Evolutionary conservation across 73 alveolate species (phyloP).

Genomic region (Durusdinium trenchii): DNA sequence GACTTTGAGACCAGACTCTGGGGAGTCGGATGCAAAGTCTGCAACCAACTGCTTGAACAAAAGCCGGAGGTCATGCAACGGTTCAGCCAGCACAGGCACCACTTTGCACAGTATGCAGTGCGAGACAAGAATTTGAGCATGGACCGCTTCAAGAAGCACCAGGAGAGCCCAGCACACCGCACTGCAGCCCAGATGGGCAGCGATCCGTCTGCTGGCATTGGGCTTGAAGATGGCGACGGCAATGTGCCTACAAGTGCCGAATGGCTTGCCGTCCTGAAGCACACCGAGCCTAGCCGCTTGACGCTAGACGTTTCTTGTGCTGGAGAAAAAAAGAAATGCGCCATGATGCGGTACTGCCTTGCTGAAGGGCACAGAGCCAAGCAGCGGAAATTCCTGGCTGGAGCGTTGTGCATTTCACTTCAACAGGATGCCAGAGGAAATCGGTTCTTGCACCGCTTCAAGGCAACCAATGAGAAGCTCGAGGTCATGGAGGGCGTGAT

Average conservation of each 20-base stretch:
- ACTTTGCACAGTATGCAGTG: background rate
- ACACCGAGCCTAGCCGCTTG: slow-evolving; percentile 11
- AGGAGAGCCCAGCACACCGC: background rate
- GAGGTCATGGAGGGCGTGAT: background rate
- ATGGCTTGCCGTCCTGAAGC: background rate
- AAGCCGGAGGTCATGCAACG: background rate
- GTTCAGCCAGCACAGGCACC: slow-evolving; percentile 8
- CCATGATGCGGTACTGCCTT: slow-evolving; percentile 16
- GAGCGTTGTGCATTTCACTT: background rate
- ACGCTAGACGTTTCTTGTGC: background rate
- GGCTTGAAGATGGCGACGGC: background rate
- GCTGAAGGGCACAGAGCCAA: background rate
- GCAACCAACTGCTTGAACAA: background rate
- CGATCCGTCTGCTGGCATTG: background rate
- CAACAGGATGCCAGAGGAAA: slow-evolving; percentile 41
- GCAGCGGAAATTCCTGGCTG: background rate
- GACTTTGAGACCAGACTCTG: background rate
- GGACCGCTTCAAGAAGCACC: slow-evolving; percentile 34
- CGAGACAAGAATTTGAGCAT: background rate
- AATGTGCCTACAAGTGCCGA: background rate
- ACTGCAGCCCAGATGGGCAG: background rate
- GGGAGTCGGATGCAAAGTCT: slow-evolving; percentile 53
- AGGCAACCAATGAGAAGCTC: background rate
- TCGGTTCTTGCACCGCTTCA: slow-evolving; percentile 17
- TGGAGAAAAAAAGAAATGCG: background rate